Evolutionary conservation across 768 basidiomycete species (phyloP).

Genomic region (Rhodosporidiobolus odoratus): DNA sequence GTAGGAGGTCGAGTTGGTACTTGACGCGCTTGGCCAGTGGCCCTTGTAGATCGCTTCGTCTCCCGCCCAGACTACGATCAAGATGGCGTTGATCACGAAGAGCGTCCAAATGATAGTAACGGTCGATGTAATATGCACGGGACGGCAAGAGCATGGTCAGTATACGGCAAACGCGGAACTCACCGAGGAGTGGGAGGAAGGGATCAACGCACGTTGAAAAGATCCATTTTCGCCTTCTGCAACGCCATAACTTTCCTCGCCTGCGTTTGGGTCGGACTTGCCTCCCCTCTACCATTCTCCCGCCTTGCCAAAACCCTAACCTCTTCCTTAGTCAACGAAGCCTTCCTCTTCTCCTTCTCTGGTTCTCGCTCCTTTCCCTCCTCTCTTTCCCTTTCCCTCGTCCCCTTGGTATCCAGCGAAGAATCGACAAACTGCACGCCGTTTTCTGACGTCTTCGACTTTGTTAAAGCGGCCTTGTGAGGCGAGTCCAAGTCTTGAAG

Average conservation of each 20-base stretch:
- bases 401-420: no score
- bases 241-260: background rate
- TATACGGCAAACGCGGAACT: no score
- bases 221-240: conserved; percentile 3
- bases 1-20: background rate
- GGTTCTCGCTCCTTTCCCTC: no score
- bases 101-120: background rate
- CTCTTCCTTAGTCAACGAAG: background rate
- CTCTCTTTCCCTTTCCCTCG: no score
- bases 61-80: background rate
- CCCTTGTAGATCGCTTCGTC: background rate
- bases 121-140: background rate
- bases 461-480: no score
- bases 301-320: background rate
- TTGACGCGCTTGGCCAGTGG: background rate
- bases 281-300: background rate
- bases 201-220: background rate
- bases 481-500: no score
- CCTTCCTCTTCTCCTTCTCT: background rate
- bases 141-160: background rate
- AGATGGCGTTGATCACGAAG: background rate
- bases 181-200: background rate
- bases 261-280: background rate
- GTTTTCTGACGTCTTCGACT: no score
- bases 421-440: no score